Percentiles rank a stretch among this genome's conserved stretches.
Evolutionary conservation across 2,329 filamentous ascomycete genomes (phyloP).

Genomic region (Dryadomyces quercivorus): DNA sequence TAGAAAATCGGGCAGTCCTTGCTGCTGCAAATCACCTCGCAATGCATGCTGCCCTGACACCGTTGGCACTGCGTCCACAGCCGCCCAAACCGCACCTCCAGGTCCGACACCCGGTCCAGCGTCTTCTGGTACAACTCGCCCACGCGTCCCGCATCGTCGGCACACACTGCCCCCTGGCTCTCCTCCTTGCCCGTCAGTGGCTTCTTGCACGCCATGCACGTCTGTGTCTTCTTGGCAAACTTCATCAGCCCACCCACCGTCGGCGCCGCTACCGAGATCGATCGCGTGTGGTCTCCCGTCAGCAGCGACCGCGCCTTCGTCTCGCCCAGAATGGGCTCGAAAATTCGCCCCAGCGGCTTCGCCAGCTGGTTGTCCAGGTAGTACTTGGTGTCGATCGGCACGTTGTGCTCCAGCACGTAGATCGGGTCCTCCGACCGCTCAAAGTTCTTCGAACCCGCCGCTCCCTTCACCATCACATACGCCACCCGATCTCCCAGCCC

Average conservation of each 20-base stretch:
- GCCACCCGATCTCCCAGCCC: conserved; percentile 90
- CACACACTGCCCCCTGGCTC: conserved; percentile 65
- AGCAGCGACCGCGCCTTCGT: conserved; percentile 69
- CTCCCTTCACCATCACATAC: conserved; percentile 93
- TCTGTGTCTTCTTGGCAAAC: conserved; percentile 94
- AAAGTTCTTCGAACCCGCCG: conserved; percentile 84
- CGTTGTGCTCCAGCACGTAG: conserved; percentile 92
- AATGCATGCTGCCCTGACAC: conserved; percentile 95
- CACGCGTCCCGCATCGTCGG: conserved; percentile 70
- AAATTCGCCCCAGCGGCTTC: conserved; percentile 88
- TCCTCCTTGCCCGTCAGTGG: conserved; percentile 72
- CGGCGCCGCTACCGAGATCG: conserved; percentile 84
- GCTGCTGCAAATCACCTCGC: conserved; percentile 93
- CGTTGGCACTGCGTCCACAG: conserved; percentile 98
- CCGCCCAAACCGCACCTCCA: conserved; percentile 84
- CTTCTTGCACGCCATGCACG: conserved; percentile 99
- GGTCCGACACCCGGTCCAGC: conserved; percentile 73
- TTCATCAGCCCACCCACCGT: conserved; percentile 93
- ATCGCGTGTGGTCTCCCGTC: conserved; percentile 87
- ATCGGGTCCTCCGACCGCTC: conserved; percentile 96
- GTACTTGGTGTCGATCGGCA: conserved; percentile 96
- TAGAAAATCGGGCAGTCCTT: conserved; percentile 99
- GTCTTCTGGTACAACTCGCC: conserved; percentile 92
- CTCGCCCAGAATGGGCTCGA: conserved; percentile 93
- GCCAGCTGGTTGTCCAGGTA: conserved; percentile 97